These are phyloP conservation scores for Ceratobasidium papillatum DNA, from an alignment of 1,284 basidiomycete species.

Conservation along the genomic window DNA sequence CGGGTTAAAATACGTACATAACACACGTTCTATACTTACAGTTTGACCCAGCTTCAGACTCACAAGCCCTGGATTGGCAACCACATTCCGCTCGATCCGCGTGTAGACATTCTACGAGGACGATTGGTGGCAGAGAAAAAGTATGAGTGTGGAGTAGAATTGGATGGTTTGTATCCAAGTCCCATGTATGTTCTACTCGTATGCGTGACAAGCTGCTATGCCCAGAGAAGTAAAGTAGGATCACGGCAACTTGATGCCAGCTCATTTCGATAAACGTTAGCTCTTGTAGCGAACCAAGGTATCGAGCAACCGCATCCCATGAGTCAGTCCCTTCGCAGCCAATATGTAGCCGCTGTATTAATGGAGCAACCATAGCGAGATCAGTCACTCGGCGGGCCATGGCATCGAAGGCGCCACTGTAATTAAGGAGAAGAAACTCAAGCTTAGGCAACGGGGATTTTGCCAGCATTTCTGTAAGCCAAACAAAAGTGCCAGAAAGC, in stretches of 20 bases:
- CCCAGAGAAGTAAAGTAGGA: background rate
- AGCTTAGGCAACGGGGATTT: background rate
- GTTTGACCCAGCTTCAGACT: background rate
- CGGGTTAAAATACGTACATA: background rate
- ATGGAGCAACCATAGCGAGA: background rate
- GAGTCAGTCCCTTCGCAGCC: too few species aligned
- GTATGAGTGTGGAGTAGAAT: background rate
- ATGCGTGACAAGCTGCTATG: background rate
- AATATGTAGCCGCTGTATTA: background rate
- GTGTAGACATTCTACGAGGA: background rate
- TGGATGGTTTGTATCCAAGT: background rate
- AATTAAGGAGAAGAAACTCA: background rate
- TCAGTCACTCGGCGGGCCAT: background rate
- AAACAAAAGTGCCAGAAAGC: background rate
- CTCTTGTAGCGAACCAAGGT: background rate
- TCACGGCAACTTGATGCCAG: background rate
- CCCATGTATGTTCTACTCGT: background rate
- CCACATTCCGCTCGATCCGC: background rate
- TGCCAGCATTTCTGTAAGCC: background rate
- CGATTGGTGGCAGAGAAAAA: background rate
- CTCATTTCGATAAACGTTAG: background rate
- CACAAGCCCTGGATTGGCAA: background rate
- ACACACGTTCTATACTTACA: background rate
- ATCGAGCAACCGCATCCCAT: background rate
- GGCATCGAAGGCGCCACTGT: background rate